Base-by-base conservation (phyloP, 1,284 basidiomycete genomes). In the Irpex sp. region DNA sequence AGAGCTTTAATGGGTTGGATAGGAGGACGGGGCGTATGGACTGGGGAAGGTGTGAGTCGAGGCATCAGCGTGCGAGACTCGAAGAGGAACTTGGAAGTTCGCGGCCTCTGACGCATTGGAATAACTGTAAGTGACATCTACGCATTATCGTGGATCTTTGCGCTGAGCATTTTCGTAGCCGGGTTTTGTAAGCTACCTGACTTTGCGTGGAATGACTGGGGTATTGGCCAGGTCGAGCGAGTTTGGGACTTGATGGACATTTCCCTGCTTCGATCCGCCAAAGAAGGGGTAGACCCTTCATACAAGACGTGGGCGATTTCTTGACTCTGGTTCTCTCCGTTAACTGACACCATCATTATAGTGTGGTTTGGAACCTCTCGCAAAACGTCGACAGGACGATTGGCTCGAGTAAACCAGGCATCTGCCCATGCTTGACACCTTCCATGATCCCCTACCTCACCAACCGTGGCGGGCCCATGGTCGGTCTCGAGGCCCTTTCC, bases 381-480 rank as follows among this genome's bases (percentile, higher is more conserved):
- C 95, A 98, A 74, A 98, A 98, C 67, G 96, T 98, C 35, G 93
- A 95, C 73, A 86, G 94, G 14, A 91, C 91, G 49, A 93, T 89
- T 47, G 91, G 91, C 4, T 88, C 91, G 0, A 86, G 83, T 62
- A 88, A 87, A 72, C 80, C 88, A 1, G 95, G 94, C 7, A 91
- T 96, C 54, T 93, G 90, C 62, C 93, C 93, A 1, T 98, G 95
- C 73, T 82, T 98, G 18, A 98, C 95, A 0, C 95, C 95, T 0
- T 90, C 92, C 39, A 97, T 97, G 91, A 98, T 98, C 65, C 93
- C 96, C 0, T 98, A 94, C 72, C 90, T 97, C 69, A 94, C 96
- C 35, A 94, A 92, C 69, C 93, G 95, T 57, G 96, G 96, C 47
- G 95, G 96, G n/a, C 96, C 95, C 3, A 91, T 98, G 84, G 89